Evolutionary conservation across 2,329 filamentous ascomycete species (phyloP).

Genomic region (Xylaria multiplex): DNA sequence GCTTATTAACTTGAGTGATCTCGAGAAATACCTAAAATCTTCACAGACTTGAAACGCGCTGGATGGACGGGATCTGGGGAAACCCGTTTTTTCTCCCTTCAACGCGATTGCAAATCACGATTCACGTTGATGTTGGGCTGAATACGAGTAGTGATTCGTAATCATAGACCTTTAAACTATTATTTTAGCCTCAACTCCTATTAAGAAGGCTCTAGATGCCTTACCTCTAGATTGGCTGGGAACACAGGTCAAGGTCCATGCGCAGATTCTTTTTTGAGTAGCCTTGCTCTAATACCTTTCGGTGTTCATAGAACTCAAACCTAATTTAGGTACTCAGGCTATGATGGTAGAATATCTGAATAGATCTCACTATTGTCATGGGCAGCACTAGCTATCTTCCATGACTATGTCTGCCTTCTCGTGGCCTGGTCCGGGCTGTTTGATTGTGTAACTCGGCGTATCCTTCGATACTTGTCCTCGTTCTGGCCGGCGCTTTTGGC

Average conservation of each 20-base stretch:
- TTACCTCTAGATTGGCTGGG: neutral
- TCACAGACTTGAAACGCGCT: neutral
- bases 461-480: slow-evolving; percentile 33
- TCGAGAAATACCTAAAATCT: neutral
- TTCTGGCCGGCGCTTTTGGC: slow-evolving; percentile 52
- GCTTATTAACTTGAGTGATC: neutral
- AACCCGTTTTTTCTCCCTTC: too few species aligned
- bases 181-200: neutral
- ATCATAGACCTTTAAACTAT: neutral
- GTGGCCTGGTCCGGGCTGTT: slow-evolving; percentile 12
- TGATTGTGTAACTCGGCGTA: neutral
- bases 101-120: neutral
- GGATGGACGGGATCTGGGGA: neutral
- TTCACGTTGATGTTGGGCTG: neutral
- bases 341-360: neutral
- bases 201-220: neutral
- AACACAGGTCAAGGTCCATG: neutral
- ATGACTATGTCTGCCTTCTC: slow-evolving; percentile 11
- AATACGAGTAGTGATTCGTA: neutral
- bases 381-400: slow-evolving; percentile 4
- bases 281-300: neutral
- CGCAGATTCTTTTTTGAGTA: neutral
- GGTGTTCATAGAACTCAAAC: neutral
- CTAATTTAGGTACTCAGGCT: neutral
- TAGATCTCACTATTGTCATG: too few species aligned